phyloP scores from a whole-genome alignment of 352 stramenopile species.

The Globisporangium iwayamae region DNA sequence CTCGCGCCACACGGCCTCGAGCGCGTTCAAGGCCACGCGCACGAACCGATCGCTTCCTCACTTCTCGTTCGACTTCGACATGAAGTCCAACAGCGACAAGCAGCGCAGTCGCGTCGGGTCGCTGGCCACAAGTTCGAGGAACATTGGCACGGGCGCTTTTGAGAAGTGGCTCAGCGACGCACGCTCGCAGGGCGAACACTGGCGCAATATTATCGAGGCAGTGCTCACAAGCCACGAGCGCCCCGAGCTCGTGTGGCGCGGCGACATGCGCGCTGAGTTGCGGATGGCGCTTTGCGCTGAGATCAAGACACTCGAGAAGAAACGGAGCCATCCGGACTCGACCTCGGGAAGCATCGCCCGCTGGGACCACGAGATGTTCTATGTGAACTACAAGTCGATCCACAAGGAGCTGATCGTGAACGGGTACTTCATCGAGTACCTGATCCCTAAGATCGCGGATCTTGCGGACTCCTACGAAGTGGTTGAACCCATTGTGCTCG shows the following conservation, averaged over 20 bases:
- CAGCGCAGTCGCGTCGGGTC: slow-evolving; percentile 40
- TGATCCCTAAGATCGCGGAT: slow-evolving; percentile 69
- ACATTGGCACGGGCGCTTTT: slow-evolving; percentile 42
- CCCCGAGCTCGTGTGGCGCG: slow-evolving; percentile 70
- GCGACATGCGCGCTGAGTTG: slow-evolving; percentile 62
- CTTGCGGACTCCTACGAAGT: slow-evolving; percentile 67
- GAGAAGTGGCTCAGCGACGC: slow-evolving; percentile 65
- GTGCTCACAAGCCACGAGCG: slow-evolving; percentile 57
- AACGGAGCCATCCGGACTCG: slow-evolving; percentile 17
- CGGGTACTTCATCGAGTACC: slow-evolving; percentile 72
- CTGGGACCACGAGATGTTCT: slow-evolving; percentile 84
- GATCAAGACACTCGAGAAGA: slow-evolving; percentile 47
- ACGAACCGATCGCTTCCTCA: slow-evolving; percentile 51
- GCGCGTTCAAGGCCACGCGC: slow-evolving; percentile 32
- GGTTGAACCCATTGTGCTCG: slow-evolving; percentile 62
- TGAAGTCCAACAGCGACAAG: slow-evolving; percentile 35
- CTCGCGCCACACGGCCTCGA: slow-evolving; percentile 53
- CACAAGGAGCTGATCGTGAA: slow-evolving; percentile 74
- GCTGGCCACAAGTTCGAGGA: slow-evolving; percentile 30
- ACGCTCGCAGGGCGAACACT: slow-evolving; percentile 64
- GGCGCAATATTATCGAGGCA: slow-evolving; percentile 63
- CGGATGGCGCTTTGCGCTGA: slow-evolving; percentile 47
- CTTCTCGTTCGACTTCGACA: slow-evolving; percentile 70
- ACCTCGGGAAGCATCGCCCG: slow-evolving; percentile 27
- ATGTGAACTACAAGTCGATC: slow-evolving; percentile 71